Base-by-base conservation (phyloP, 441 rosid genomes). In the Macaranga tanarius region DNA sequence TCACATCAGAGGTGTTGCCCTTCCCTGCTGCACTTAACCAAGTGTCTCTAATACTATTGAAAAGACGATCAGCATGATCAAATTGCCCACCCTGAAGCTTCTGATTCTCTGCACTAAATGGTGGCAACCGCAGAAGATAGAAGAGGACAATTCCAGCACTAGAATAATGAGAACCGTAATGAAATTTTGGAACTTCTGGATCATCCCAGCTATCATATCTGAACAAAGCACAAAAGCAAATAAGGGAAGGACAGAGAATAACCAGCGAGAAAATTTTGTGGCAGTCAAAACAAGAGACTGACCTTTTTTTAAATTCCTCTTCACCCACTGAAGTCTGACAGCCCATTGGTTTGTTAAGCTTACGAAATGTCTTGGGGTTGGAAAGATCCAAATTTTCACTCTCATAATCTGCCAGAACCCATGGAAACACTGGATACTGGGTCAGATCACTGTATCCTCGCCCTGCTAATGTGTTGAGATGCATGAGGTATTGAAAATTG, bases 131-230 rank as follows among this genome's bases (percentile, higher is more conserved):
- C 69, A 96, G 84, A 83, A 96, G 99, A 84, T 95, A 96, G 86
- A 96, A 95, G 51, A 96, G 97, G 76, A 96, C 99, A 79, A 95
- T 95, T 69, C 99, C 99, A 79, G 99, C 99, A 86, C 99, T 96
- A 62, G 99, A 96, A 85, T 96, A 96, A 83, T 96, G 99, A 87
- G 99, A 94, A 69, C 99, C 99, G 60, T 96, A 96, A 87, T 96
- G 99, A 76, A 96, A 96, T 75, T 96, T 96, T 40, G 99, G 99
- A 75, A 96, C 97, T 82, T 95, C 99, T 3, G 99, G 99, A 80
- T 96, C 99, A 86, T 96, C 99, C 99, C 99, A 96, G 85, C 98
- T 91, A 82, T 95, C 97, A 67, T 90, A 95, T 82, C 99, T 96
- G 92, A 84, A 81, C 10, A 22, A 62, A 5, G 19, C 19, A 81